phyloP scores from a whole-genome alignment of 768 basidiomycete genomes.

The Naematelia encephala region DNA sequence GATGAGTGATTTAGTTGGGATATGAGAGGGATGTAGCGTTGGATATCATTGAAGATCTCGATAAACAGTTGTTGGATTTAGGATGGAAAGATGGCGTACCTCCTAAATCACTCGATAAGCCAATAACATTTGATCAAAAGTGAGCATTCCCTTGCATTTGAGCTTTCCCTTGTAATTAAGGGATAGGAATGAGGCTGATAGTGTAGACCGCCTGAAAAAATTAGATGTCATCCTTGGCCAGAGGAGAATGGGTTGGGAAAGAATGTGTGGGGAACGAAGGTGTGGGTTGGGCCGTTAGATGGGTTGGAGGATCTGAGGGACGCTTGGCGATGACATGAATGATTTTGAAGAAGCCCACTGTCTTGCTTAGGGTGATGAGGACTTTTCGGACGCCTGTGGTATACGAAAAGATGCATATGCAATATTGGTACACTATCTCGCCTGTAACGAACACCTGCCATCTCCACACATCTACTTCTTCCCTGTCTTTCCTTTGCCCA shows the following conservation, averaged over 20 bases:
- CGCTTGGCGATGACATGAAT: no score
- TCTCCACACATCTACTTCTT: neutral
- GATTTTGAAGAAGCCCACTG: no score
- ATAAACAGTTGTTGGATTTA: conserved; percentile 21
- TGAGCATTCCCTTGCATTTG: neutral
- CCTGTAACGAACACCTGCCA: neutral
- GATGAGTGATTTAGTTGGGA: no score
- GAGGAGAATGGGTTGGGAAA: conserved; percentile 40
- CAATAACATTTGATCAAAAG: neutral
- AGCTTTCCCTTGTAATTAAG: neutral
- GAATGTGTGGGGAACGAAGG: conserved; percentile 47
- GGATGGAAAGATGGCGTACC: conserved; percentile 45
- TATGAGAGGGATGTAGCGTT: conserved; percentile 41
- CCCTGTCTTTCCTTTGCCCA: conserved; percentile 37
- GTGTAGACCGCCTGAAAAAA: conserved; percentile 41
- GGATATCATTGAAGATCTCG: conserved; percentile 28
- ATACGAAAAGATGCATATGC: neutral
- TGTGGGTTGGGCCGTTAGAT: conserved; percentile 40
- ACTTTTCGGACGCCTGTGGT: neutral
- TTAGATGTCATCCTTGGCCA: conserved; percentile 51
- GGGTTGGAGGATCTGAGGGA: no score
- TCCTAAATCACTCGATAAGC: conserved; percentile 18
- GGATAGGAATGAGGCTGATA: neutral
- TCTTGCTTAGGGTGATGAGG: no score
- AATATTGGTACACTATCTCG: neutral